Conservation (phyloP, 805 yeast genomes). For the Jamesozyma spencerorum region DNA sequence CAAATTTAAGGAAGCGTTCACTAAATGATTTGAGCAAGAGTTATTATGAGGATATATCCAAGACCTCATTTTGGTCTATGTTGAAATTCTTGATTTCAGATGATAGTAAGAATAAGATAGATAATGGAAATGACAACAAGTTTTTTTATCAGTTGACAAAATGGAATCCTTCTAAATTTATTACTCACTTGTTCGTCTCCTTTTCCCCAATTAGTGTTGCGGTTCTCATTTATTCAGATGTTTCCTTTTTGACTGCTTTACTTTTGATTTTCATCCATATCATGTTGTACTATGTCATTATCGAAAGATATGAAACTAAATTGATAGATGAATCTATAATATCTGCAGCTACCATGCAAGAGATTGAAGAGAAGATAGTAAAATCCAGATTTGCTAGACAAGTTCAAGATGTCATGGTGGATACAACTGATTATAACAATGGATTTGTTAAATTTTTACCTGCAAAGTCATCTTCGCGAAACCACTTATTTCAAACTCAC, state of each 20-base stretch:
- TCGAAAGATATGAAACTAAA: conserved; percentile 38
- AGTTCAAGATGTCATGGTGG: conserved; percentile 52
- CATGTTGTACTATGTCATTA: conserved; percentile 33
- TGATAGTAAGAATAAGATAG: conserved; percentile 6
- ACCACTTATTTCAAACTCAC: conserved; percentile 42
- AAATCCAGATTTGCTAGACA: conserved; percentile 45
- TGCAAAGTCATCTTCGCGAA: conserved; percentile 16
- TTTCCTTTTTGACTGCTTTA: conserved; percentile 31
- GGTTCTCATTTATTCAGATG: conserved; percentile 33
- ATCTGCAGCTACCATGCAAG: conserved; percentile 50
- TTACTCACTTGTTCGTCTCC: conserved; percentile 39
- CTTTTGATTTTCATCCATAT: conserved; percentile 32
- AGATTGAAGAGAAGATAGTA: conserved; percentile 54
- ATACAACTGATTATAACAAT: conserved; percentile 38
- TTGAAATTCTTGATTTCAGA: conserved; percentile 12
- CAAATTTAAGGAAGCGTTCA: conserved; percentile 15
- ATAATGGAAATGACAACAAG: conserved; percentile 21
- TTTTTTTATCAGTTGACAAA: conserved; percentile 48
- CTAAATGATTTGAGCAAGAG: conserved; percentile 13
- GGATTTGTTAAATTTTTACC: conserved; percentile 26
- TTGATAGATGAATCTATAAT: conserved; percentile 52
- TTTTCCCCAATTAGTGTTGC: conserved; percentile 52
- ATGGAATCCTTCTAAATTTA: conserved; percentile 61
- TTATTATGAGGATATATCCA: conserved; percentile 15
- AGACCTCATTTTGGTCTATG: conserved; percentile 19